A percentile compares a stretch with the other conserved stretches of the same genome.
phyloP scores from a whole-genome alignment of 2,329 filamentous ascomycete genomes.

The Raffaelea arxii region DNA sequence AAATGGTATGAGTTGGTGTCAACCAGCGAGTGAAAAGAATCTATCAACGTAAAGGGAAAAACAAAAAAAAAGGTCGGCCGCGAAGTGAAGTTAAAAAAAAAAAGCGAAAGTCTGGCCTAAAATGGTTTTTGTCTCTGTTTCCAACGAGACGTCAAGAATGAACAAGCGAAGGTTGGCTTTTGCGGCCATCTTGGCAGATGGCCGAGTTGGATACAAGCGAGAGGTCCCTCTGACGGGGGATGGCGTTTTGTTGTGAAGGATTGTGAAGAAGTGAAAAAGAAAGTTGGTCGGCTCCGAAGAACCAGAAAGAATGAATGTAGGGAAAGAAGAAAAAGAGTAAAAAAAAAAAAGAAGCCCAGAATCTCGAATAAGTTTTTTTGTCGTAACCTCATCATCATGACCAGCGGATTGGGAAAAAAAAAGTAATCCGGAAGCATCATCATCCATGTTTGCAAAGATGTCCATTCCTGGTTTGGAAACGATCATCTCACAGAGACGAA shows the following conservation, averaged over 20 bases:
- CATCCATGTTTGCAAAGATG: no score
- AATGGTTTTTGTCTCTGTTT: not conserved
- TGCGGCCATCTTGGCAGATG: no score
- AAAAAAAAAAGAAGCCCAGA: not conserved
- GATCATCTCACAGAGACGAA: conserved; percentile 3
- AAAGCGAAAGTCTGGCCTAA: not conserved
- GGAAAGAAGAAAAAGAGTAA: not conserved
- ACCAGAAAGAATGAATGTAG: not conserved
- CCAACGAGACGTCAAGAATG: not conserved
- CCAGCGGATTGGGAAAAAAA: not conserved
- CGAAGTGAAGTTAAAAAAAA: not conserved
- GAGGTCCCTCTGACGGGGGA: not conserved
- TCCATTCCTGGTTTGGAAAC: no score
- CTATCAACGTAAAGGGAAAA: not conserved
- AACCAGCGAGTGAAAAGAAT: conserved; percentile 2
- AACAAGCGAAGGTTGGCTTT: no score
- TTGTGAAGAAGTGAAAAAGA: not conserved
- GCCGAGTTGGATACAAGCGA: no score
- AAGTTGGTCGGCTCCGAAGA: not conserved
- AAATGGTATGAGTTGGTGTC: conserved; percentile 3
- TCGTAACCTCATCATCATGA: conserved; percentile 6
- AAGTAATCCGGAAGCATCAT: not conserved
- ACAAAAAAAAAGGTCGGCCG: not conserved
- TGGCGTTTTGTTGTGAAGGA: not conserved
- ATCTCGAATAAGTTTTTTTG: not conserved